A percentile compares a stretch with the other conserved stretches of the same genome.
Evolutionary conservation across 192 early-diverging fungal genomes (phyloP).

Genomic region (Backusella tarrabulga): DNA sequence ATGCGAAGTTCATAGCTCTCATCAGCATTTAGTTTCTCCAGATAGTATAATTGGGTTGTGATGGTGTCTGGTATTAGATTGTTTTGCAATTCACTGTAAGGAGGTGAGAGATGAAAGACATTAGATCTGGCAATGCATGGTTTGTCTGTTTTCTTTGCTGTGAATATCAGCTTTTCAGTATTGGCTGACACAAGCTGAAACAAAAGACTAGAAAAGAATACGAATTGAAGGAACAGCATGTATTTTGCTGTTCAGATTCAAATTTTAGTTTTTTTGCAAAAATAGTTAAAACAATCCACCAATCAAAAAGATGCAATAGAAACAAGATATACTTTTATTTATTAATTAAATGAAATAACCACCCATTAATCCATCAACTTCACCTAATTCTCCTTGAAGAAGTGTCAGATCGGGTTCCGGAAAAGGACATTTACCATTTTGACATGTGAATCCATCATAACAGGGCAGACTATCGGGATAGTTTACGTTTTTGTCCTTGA

Average conservation of each 20-base stretch:
- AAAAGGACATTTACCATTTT: too few species aligned
- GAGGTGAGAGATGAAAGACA: not conserved
- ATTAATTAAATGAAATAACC: too few species aligned
- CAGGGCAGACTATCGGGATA: too few species aligned
- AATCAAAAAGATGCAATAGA: not conserved
- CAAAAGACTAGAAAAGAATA: not conserved
- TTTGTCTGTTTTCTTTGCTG: not conserved
- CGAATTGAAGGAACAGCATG: not conserved
- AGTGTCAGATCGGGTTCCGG: too few species aligned
- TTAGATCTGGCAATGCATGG: not conserved
- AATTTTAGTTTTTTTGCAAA: not conserved
- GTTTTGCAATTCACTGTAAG: not conserved
- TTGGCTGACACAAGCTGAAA: not conserved
- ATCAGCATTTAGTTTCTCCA: not conserved
- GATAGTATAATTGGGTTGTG: not conserved
- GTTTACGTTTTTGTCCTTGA: too few species aligned
- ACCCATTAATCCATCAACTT: too few species aligned
- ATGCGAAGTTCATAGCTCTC: not conserved
- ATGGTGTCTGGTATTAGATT: not conserved
- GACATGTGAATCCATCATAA: too few species aligned
- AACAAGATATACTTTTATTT: too few species aligned
- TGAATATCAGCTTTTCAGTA: constrained; percentile 7
- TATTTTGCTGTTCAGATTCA: not conserved
- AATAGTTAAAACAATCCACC: not conserved
- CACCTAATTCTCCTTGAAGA: too few species aligned